Percentiles rank a stretch among this genome's conserved stretches.
phyloP scores from a whole-genome alignment of 257 asterid genomes.

The Jacaranda copaia region DNA sequence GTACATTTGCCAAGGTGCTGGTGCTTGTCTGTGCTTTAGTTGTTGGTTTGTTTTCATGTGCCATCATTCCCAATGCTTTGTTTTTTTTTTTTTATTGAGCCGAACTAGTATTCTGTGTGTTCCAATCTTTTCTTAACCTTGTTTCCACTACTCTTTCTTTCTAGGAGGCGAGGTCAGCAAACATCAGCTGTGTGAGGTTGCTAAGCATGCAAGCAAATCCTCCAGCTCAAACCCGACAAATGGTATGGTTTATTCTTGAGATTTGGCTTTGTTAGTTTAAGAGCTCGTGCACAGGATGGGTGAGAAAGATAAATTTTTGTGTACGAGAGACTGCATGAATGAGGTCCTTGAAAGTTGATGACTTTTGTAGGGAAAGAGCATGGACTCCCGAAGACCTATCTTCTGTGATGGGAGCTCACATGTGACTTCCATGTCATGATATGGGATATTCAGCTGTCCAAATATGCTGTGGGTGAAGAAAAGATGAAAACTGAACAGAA shows the following conservation, averaged over 20 bases:
- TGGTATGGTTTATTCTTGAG: constrained; percentile 52
- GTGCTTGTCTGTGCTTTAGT: neutral
- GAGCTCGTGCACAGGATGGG: constrained; percentile 21
- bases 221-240: constrained; percentile 61
- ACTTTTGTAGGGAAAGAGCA: neutral
- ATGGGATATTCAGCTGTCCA: neutral
- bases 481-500: neutral
- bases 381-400: constrained; percentile 4
- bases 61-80: constrained; percentile 10
- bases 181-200: constrained; percentile 57
- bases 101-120: constrained; percentile 1
- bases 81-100: neutral
- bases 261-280: constrained; percentile 9
- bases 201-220: constrained; percentile 61
- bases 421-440: constrained; percentile 11
- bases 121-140: neutral
- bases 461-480: neutral
- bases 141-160: constrained; percentile 29
- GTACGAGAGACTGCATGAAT: constrained; percentile 18
- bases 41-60: constrained; percentile 20
- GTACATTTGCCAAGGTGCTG: constrained; percentile 19
- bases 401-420: neutral
- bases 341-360: constrained; percentile 29
- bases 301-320: constrained; percentile 14
- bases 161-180: constrained; percentile 55